Percentiles rank a stretch among this genome's conserved stretches.
phyloP scores from a whole-genome alignment of 2,329 filamentous ascomycete genomes.

The Alternaria novae-zelandiae region DNA sequence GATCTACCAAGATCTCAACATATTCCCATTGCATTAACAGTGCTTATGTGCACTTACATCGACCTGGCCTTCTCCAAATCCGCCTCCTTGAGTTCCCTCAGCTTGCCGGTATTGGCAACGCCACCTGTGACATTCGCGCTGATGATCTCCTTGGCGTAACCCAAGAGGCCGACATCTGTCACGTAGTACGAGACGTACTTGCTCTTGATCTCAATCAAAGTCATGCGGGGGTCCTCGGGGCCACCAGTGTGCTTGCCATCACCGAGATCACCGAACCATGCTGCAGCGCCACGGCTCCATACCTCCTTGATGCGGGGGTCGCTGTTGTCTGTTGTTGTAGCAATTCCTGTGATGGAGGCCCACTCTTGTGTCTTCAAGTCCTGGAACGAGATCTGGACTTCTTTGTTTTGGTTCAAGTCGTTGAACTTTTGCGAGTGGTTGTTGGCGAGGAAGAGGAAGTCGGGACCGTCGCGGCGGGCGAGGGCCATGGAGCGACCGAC shows the following conservation, averaged over 20 bases:
- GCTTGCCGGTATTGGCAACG: conserved; percentile 49
- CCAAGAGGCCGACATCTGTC: conserved; percentile 42
- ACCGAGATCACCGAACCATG: conserved; percentile 60
- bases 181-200: conserved; percentile 51
- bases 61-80: conserved; percentile 53
- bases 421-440: conserved; percentile 55
- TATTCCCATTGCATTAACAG: background rate
- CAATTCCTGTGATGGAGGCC: conserved; percentile 55
- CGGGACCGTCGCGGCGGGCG: conserved; percentile 62
- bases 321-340: conserved; percentile 49
- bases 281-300: conserved; percentile 47
- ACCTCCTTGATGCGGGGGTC: conserved; percentile 59
- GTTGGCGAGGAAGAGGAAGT: conserved; percentile 60
- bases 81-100: conserved; percentile 57
- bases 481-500: conserved; percentile 58
- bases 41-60: conserved; percentile 10
- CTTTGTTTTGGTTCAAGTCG: conserved; percentile 52
- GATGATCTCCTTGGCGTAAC: conserved; percentile 51
- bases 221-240: conserved; percentile 57
- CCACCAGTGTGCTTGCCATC: conserved; percentile 57
- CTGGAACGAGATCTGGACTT: conserved; percentile 55
- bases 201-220: conserved; percentile 48
- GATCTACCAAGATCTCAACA: conserved; percentile 3
- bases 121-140: conserved; percentile 47
- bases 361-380: conserved; percentile 56